phyloP scores from a whole-genome alignment of 1,139 yeast genomes.

The Pichia sp. region DNA sequence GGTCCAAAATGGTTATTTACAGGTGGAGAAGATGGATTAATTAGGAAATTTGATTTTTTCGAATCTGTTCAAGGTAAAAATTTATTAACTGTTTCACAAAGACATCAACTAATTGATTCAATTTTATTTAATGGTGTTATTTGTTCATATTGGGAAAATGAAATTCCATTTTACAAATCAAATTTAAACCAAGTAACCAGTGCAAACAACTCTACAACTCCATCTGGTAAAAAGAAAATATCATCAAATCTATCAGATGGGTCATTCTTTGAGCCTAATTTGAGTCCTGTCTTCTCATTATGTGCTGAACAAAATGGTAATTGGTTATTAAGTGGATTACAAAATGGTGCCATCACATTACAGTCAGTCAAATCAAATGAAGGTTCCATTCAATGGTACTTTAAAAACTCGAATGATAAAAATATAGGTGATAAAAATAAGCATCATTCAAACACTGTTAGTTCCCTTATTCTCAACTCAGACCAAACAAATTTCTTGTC shows the following conservation, averaged over 20 bases:
- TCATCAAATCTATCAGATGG: conserved; percentile 5
- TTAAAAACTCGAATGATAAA: conserved; percentile 29
- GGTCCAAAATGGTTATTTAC: conserved; percentile 87
- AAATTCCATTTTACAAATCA: conserved; percentile 58
- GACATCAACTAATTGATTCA: conserved; percentile 82
- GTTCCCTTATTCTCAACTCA: conserved; percentile 57
- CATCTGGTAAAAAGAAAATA: background rate
- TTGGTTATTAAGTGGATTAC: conserved; percentile 81
- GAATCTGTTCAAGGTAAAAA: conserved; percentile 85
- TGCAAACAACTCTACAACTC: background rate
- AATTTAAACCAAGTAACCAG: conserved; percentile 24
- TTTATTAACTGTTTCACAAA: conserved; percentile 85
- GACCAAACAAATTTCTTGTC: conserved; percentile 59
- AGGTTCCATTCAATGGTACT: conserved; percentile 74
- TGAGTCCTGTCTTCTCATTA: conserved; percentile 81
- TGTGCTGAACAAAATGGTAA: conserved; percentile 78
- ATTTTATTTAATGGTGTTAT: conserved; percentile 79
- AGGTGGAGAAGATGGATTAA: conserved; percentile 96
- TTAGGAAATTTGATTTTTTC: conserved; percentile 80
- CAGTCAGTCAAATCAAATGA: conserved; percentile 81
- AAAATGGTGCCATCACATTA: conserved; percentile 78
- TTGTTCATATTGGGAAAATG: conserved; percentile 91
- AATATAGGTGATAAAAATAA: conserved; percentile 27
- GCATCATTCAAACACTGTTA: conserved; percentile 65
- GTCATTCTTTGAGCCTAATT: conserved; percentile 51